Evolutionary conservation across 2,329 filamentous ascomycete genomes (phyloP), one percentile per base, ranked within the genome.

Genomic region (Alternaria tenuissima): DNA sequence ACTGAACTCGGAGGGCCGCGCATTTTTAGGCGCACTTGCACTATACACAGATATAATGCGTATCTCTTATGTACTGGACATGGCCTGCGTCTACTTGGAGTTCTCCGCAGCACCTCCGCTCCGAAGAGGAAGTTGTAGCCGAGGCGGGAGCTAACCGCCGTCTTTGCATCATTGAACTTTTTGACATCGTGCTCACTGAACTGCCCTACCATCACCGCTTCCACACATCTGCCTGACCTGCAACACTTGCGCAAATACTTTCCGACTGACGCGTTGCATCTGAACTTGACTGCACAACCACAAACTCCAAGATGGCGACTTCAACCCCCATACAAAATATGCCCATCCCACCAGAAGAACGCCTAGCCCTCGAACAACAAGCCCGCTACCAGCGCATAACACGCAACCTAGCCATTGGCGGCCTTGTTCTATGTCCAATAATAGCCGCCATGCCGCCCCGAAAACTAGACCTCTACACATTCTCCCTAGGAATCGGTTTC

Each of bases 381-480:
- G 67, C 68, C 34, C 68, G 69, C 58, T 76, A 71, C 65, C 64
- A 69, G 4, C 65, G 63, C 52, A 64, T 78, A 57, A 65, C 66
- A 20, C 83, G 83, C 73, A 82, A 81, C 65, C 69, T 81, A 63
- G 82, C 86, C 16, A 75, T 87, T 32, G 79, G 76, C 55, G 79
- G 82, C 48, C 74, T 86, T 28, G 70, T 89, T 20, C 71, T 82
- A 48, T 86, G 85, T 60, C 87, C 87, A 0, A 64, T 84, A 8
- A 80, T 89, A 52, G 82, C 83, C 48, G 70, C 83, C 16, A 76
- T 89, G 9, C 87, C 87, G 9, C 87, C 87, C 1, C 85, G 87
- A 46, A 89, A 89, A 76, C 76, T 89, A 51, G 87, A 89, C 70
- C 69, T 85, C 54, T 88, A 87, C 77, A 89, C 87, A 18, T 80